Evolutionary conservation across 495 filamentous ascomycete genomes (phyloP), one percentile per base, ranked within the genome.

Genomic region (Penicillium crystallinum): DNA sequence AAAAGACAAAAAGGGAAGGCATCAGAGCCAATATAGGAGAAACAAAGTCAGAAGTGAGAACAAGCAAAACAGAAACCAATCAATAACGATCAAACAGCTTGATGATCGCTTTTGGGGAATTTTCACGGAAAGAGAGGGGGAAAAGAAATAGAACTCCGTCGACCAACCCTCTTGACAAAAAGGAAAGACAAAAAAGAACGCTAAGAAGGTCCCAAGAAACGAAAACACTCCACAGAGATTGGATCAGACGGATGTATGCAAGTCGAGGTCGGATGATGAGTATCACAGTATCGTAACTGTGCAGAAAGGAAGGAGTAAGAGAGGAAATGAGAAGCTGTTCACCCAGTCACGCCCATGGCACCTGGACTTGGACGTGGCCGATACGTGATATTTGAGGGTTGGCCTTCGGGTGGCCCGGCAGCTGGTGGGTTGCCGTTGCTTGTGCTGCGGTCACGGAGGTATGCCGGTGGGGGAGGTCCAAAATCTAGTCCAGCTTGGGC

Each of bases 331-430:
- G 47, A 53, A 52, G 47, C 23, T 35, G 33, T 56, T 60, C 64
- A 76, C 33, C 72, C 63, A 53, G 72, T 71, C 53, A 76, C 73
- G 22, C 73, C 73, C 72, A 76, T 76, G 18, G 71, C 67, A 19
- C 73, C 71, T 25, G 67, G 58, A 52, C 65, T 66, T 14, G 72
- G 65, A 52, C 71, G 70, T 36, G 72, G 55, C 44, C 73, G 64
- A 55, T 76, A 75, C 29, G 71, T 64, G 36, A 73, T 41, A n/a
- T 61, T 66, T 39, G 72, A 66, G 18, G 63, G 25, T 41, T 65
- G 65, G 25, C 57, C 60, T 10, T 75, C 72, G 21, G 61, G 31
- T 14, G 55, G 49, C 25, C 58, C 48, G 14, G 63, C 22, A 42
- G 60, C 62, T 47, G 52, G 61, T 58, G 74, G 71, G 40, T 72